Evolutionary conservation across 768 basidiomycete genomes (phyloP), one percentile per base, ranked within the genome.

Genomic region (Termitomyces sp.): DNA sequence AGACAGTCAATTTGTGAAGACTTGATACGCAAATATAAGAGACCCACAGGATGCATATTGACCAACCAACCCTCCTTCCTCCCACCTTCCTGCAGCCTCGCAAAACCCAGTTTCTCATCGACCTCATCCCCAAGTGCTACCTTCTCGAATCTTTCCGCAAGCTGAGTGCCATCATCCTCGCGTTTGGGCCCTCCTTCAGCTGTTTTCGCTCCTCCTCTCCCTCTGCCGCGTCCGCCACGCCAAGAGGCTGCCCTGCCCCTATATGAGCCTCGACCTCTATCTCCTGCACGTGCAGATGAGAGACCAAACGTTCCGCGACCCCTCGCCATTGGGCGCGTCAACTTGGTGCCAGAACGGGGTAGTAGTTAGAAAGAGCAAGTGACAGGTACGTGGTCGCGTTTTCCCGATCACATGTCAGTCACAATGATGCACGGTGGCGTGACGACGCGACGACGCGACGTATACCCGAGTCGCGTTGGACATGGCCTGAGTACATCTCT

Each of bases 1-100:
- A 51, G 55, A 55, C 52, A 24, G 7, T 46, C 36, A n/a, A 55
- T 36, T 4, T 24, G 24, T 28, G 46, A 38, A 50, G 58, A 33
- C 20, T 45, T 42, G 18, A 11, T 12, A 6, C 11, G 33, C 8
- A 8, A 13, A 52, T 59, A 55, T 55, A 32, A 15, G 42, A 42
- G 16, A 60, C 91, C 66, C 70, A 95, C 94, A 57, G 97, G 93
- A 72, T 96, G 96, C 96, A 99, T 98, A 71, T 98, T 98, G 64
- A 99, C 87, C 70, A 99, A 77, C 97, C 97, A 98, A 2, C 96
- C 97, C 57, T 92, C 90, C 70, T 80, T 86, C 68, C 78, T 78
- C 3, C 80, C 75, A 0, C 96, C 96, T 69, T 96, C 91, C 61
- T 92, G 87, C 53, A 92, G 79, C 63, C 89, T 82, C 44, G 78